These are phyloP conservation scores for Dictyostelium citrinum DNA, from an alignment of 78 protist species.

Conservation along the genomic window DNA sequence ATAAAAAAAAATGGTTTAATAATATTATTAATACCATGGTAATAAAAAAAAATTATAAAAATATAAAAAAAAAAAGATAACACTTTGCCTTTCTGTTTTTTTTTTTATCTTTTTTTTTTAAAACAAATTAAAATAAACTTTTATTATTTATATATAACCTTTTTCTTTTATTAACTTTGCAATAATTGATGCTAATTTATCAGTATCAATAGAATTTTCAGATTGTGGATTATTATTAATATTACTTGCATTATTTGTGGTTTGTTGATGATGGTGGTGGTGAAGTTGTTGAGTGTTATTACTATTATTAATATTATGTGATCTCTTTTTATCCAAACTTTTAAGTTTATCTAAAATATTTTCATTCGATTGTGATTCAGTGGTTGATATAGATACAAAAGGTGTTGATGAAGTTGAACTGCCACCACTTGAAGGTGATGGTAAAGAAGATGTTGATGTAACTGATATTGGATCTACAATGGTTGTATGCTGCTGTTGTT, in stretches of 20 bases:
- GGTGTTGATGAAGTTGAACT: not conserved
- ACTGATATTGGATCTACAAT: constrained; percentile 4
- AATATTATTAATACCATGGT: not conserved
- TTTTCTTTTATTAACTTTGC: constrained; percentile 26
- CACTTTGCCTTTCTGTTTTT: not conserved
- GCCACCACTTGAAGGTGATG: not conserved
- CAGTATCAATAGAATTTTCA: not conserved
- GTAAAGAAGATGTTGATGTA: not conserved
- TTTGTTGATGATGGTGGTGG: not conserved
- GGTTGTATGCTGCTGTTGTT: not conserved
- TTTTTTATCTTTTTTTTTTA: not conserved
- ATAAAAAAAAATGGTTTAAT: too few species aligned
- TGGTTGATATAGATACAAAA: constrained; percentile 25
- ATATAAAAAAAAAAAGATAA: too few species aligned
- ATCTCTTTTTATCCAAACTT: constrained; percentile 13
- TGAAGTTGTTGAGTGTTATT: not conserved
- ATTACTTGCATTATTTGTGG: not conserved
- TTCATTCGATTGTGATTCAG: not conserved
- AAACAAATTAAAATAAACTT: not conserved
- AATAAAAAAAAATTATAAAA: too few species aligned
- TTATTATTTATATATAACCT: not conserved
- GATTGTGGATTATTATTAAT: not conserved
- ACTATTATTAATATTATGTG: not conserved
- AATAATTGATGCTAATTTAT: constrained; percentile 1
- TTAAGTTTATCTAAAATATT: constrained; percentile 26